Base-by-base conservation (phyloP, 306 rosid species). In the Fagus crenata region DNA sequence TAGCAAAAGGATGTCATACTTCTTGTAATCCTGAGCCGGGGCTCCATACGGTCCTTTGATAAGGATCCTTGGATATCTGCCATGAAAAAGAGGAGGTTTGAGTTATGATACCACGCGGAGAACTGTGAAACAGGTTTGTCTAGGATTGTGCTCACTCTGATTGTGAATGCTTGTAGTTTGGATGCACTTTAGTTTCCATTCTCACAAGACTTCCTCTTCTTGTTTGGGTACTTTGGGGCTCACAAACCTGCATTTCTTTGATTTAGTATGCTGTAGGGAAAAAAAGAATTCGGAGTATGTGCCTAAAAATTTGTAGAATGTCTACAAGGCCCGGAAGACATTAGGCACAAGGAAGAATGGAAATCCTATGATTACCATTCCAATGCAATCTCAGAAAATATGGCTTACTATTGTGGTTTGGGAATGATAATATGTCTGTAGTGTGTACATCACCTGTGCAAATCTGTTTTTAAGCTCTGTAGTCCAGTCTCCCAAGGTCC, bases 31-130 rank as follows among this genome's bases (percentile, higher is more conserved):
- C 75, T 94, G 98, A 70, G 98, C 93, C 17, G 98, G 98, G 69
- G 98, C 97, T 81, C 98, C 97, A 61, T 85, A 94, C 13, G 98
- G 96, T 76, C 98, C 98, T 82, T 94, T 92, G 71, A 94, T 79
- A 36, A 86, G 67, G 72, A 92, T 94, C 87, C 75, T 89, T 37
- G 97, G 98, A 77, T 90, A 90, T 69, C 89, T 86, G 78, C 36
- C 13, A 70, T 67, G 53, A 49, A 53, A 65, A 53, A 85, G 41
- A 58, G 36, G 75, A n/a, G 37, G 28, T 69, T 49, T 5, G 61
- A 68, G 5, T 32, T 71, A 49, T 33, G 40, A 43, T 54, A 46
- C 5, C 22, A n/a, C 2, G 49, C 46, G 28, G 58, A 12, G 58
- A 64, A 73, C 2, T 55, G 53, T 65, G 58, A 77, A 77, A 39